Conservation (phyloP, 768 basidiomycete species). For the Russula sp. region DNA sequence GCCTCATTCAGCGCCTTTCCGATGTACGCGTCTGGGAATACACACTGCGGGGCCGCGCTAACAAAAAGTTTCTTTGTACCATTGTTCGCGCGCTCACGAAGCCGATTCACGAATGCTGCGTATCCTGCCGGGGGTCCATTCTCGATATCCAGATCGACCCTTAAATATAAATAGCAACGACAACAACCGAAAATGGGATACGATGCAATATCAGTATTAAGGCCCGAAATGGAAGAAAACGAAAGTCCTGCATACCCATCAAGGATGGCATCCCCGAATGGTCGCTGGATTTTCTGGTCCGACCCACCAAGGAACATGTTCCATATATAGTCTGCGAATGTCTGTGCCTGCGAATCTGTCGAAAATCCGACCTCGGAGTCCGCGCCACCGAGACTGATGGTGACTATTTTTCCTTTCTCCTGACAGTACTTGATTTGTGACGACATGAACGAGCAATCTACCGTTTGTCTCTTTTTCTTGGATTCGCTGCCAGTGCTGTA, state of each 20-base stretch:
- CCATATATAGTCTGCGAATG: not conserved
- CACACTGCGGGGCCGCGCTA: conserved; percentile 43
- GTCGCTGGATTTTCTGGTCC: not conserved
- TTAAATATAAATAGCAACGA: conserved; percentile 17
- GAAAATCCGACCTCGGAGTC: not conserved
- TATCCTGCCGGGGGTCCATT: conserved; percentile 37
- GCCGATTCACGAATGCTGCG: conserved; percentile 40
- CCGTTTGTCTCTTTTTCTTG: not conserved
- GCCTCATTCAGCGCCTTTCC: conserved; percentile 38
- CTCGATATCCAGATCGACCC: conserved; percentile 44
- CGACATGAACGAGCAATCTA: not conserved
- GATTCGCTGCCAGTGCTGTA: not conserved
- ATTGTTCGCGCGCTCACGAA: conserved; percentile 37
- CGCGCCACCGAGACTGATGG: not conserved
- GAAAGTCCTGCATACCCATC: not conserved
- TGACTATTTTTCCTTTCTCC: not conserved
- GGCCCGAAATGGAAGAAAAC: not conserved
- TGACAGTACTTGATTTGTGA: not conserved
- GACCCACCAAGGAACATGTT: not conserved
- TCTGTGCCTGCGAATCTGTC: not conserved
- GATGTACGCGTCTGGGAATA: conserved; percentile 40
- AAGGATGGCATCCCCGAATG: not conserved
- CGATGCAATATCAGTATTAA: not conserved
- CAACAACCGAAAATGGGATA: not conserved
- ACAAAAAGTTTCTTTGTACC: conserved; percentile 41